Conservation (phyloP, 2,329 filamentous ascomycete genomes). For the Colletotrichum sidae region DNA sequence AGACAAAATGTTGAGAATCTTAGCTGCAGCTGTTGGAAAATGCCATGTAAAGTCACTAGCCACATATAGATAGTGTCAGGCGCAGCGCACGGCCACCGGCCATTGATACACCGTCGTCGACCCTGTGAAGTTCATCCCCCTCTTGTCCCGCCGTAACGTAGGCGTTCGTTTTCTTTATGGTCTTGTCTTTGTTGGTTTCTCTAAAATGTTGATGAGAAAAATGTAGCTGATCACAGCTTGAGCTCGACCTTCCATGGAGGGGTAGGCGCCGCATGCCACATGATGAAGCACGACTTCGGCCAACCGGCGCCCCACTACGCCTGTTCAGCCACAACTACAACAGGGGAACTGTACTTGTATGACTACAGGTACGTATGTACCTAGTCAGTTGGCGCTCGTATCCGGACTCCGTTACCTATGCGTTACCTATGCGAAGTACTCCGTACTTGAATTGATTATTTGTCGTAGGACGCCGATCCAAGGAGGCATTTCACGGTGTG, state of each 20-base stretch:
- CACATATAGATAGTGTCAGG: constrained; percentile 16
- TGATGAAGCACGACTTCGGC: constrained; percentile 27
- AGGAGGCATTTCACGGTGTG: not conserved
- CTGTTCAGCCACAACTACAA: constrained; percentile 13
- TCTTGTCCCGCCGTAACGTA: no score
- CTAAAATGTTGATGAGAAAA: no score
- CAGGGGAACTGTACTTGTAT: not conserved
- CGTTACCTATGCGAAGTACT: constrained; percentile 3
- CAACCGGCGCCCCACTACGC: not conserved
- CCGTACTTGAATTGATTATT: not conserved
- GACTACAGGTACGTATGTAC: no score
- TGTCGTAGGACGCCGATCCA: not conserved
- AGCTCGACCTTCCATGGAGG: no score
- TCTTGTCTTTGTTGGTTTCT: no score
- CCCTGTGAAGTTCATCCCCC: no score
- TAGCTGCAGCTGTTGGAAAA: constrained; percentile 5
- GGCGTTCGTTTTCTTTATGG: no score
- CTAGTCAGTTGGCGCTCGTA: not conserved
- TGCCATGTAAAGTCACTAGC: constrained; percentile 16
- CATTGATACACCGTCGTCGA: no score
- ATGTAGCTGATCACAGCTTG: no score
- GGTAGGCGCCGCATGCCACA: constrained; percentile 9
- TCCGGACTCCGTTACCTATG: constrained; percentile 5
- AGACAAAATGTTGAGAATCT: constrained; percentile 35
- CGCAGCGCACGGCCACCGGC: no score